These are phyloP conservation scores for Populus alba DNA, from an alignment of 345 rosid genomes.

Conservation along the genomic window DNA sequence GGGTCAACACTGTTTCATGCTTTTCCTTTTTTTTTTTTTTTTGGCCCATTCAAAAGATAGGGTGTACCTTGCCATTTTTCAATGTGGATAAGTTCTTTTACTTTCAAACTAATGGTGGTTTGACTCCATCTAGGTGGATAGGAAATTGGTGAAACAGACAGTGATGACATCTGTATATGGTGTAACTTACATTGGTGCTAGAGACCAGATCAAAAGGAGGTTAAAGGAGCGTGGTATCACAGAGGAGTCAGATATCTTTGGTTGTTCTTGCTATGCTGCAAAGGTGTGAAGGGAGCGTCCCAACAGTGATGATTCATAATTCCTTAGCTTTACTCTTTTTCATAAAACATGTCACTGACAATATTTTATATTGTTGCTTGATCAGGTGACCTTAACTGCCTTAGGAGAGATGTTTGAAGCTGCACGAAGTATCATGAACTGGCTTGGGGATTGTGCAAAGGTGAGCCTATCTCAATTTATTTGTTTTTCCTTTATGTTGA, in stretches of 20 bases:
- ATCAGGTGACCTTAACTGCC: constrained; percentile 80
- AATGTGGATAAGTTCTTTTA: neutral
- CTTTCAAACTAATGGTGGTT: constrained; percentile 15
- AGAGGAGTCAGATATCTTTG: constrained; percentile 57
- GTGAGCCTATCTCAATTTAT: constrained; percentile 32
- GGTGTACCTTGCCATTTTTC: neutral
- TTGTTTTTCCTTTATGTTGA: neutral
- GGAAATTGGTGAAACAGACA: constrained; percentile 98
- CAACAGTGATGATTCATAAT: neutral
- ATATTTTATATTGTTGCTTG: constrained; percentile 20
- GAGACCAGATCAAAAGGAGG: constrained; percentile 91
- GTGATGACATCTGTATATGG: constrained; percentile 99
- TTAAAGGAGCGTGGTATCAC: constrained; percentile 78
- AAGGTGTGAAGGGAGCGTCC: constrained; percentile 50
- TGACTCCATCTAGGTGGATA: constrained; percentile 66
- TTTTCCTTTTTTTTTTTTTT: neutral
- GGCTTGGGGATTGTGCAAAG: constrained; percentile 99
- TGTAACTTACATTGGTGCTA: constrained; percentile 90
- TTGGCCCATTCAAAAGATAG: neutral
- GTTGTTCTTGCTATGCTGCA: constrained; percentile 93
- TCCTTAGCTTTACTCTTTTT: neutral
- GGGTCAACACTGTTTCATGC: neutral
- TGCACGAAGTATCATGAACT: constrained; percentile 83
- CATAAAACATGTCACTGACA: neutral
- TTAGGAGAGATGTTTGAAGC: constrained; percentile 96